Evolutionary conservation across 139 green algal species (phyloP).

Genomic region (Tetraselmis striata): DNA sequence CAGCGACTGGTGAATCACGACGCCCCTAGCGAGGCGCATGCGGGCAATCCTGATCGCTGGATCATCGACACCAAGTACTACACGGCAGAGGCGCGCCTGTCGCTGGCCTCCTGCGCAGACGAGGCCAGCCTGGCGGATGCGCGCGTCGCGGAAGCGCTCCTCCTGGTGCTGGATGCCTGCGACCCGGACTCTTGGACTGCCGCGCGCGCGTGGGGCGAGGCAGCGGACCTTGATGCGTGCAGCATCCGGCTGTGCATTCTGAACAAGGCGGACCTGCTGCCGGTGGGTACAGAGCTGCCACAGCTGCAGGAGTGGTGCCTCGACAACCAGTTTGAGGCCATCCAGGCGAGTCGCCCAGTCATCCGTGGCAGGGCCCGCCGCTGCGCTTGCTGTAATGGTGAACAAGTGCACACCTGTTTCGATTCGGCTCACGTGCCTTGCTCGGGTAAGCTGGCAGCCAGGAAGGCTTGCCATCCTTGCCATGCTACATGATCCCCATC

Average conservation of each 20-base stretch:
- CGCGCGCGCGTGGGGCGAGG: background rate
- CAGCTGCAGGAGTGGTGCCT: background rate
- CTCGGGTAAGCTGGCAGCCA: too few relatives aligned
- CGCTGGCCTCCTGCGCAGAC: background rate
- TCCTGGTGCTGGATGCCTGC: background rate
- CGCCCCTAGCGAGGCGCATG: background rate
- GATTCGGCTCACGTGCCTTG: too few relatives aligned
- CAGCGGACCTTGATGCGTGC: background rate
- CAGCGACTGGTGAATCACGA: background rate
- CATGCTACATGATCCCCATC: too few relatives aligned
- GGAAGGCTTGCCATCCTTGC: too few relatives aligned
- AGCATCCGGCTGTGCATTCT: background rate
- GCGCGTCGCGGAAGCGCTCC: background rate
- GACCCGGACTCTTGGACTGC: background rate
- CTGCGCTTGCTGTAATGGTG: too few relatives aligned
- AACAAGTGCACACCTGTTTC: too few relatives aligned
- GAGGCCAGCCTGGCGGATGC: background rate
- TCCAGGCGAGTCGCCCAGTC: background rate
- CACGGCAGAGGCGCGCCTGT: background rate
- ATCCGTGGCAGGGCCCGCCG: too few relatives aligned
- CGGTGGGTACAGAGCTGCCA: background rate
- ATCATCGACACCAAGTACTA: background rate
- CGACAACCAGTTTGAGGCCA: background rate
- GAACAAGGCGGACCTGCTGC: background rate
- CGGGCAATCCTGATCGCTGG: background rate